Evolutionary conservation across 371 early-diverging fungal species (phyloP).

Genomic region (Mortierella sp.): DNA sequence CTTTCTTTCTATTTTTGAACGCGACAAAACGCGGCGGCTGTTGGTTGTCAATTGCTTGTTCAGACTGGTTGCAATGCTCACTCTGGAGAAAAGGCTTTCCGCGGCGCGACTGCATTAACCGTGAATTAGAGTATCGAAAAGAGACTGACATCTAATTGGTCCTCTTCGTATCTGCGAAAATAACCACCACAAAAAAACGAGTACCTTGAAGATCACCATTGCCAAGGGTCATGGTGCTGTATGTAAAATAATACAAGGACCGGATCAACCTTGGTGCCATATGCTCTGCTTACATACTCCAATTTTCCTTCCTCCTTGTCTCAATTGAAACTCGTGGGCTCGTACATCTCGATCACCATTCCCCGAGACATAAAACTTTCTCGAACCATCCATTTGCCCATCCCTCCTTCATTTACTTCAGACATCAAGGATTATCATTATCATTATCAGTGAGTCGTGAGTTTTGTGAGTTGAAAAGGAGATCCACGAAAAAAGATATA

Average conservation of each 20-base stretch:
- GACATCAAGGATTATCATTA: not conserved
- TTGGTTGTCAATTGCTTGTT: too few species aligned
- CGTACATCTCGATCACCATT: not conserved
- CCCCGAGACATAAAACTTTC: conserved; percentile 4
- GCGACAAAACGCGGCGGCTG: too few species aligned
- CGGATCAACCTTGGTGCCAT: not conserved
- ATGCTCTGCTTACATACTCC: not conserved
- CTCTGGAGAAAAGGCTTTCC: too few species aligned
- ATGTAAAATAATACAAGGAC: conserved; percentile 1
- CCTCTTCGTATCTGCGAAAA: too few species aligned
- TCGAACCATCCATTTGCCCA: conserved; percentile 3
- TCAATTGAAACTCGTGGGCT: not conserved
- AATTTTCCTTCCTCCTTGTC: not conserved
- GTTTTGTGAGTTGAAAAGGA: too few species aligned
- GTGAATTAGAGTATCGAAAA: too few species aligned
- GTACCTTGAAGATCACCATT: not conserved
- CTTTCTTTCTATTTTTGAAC: too few species aligned
- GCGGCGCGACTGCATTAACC: too few species aligned
- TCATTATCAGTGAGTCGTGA: not conserved
- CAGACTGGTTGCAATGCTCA: too few species aligned
- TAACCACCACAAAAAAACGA: not conserved
- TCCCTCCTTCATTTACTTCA: not conserved
- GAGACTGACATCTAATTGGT: too few species aligned
- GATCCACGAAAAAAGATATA: too few species aligned
- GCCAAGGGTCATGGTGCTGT: too few species aligned